phyloP scores from a whole-genome alignment of 2,329 filamentous ascomycete genomes.

The Lasiodiplodia citricola region DNA sequence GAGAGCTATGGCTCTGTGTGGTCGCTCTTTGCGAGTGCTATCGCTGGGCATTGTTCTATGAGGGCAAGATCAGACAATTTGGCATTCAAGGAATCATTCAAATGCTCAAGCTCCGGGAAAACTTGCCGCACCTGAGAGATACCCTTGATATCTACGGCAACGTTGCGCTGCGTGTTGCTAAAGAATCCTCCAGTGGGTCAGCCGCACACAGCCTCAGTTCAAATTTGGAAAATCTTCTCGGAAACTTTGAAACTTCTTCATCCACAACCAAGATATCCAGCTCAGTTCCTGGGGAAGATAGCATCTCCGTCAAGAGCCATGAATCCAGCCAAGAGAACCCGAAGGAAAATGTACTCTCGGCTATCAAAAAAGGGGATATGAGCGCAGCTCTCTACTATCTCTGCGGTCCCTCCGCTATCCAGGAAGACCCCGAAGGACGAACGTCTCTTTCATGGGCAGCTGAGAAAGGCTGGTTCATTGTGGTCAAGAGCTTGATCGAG shows the following conservation, averaged over 20 bases:
- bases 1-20: neutral
- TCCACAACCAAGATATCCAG: too few relatives aligned
- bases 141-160: neutral
- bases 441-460: neutral
- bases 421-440: neutral
- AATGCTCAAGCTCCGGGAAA: neutral
- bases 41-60: neutral
- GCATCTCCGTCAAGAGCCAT: neutral
- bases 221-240: too few relatives aligned
- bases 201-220: neutral
- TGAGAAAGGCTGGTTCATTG: neutral
- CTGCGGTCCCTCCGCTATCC: neutral
- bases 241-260: too few relatives aligned
- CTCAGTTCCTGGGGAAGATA: neutral
- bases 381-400: neutral
- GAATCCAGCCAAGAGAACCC: neutral
- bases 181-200: too few relatives aligned
- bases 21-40: neutral
- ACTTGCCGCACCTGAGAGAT: accelerated
- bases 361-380: neutral
- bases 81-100: neutral
- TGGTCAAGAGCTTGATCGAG: neutral
- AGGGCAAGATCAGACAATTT: neutral
- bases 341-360: neutral
- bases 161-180: neutral